Percentiles rank a stretch among this genome's conserved stretches.
These are phyloP conservation scores for Davidsoniella neocaledoniae DNA, from an alignment of 2,329 filamentous ascomycete species.

Conservation along the genomic window DNA sequence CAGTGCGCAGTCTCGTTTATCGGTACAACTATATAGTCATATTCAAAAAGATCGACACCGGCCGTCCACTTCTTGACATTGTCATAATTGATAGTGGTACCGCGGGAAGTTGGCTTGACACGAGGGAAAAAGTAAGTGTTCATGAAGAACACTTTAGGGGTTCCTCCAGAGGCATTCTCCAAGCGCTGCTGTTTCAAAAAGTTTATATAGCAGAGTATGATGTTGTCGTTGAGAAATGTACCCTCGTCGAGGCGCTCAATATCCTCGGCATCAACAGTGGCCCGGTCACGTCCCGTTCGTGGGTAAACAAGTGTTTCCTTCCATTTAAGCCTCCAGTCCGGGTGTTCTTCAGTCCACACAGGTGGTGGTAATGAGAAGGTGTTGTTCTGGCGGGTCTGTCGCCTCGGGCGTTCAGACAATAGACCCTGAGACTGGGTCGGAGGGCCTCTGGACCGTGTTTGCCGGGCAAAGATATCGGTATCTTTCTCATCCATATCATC, in stretches of 20 bases:
- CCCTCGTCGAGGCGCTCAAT: slow-evolving; percentile 65
- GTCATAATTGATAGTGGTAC: slow-evolving; percentile 53
- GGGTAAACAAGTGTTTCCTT: slow-evolving; percentile 45
- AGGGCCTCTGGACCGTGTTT: slow-evolving; percentile 9
- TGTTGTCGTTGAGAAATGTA: slow-evolving; percentile 80
- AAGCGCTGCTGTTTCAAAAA: slow-evolving; percentile 47
- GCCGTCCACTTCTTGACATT: slow-evolving; percentile 78
- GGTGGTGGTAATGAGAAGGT: background rate
- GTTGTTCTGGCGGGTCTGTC: background rate
- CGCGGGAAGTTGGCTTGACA: slow-evolving; percentile 39
- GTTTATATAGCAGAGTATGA: slow-evolving; percentile 76
- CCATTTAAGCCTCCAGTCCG: slow-evolving; percentile 36
- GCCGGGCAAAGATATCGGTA: background rate
- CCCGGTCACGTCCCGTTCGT: slow-evolving; percentile 37
- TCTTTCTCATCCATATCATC: too few relatives aligned
- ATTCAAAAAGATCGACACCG: slow-evolving; percentile 65
- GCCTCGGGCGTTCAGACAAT: background rate
- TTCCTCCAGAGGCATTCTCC: slow-evolving; percentile 30
- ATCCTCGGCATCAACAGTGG: slow-evolving; percentile 53
- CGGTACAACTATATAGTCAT: slow-evolving; percentile 80
- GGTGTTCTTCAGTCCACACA: slow-evolving; percentile 33
- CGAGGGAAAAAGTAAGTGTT: slow-evolving; percentile 84
- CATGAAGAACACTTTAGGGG: slow-evolving; percentile 62
- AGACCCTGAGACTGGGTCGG: background rate
- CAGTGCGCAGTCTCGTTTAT: slow-evolving; percentile 81